phyloP scores from a whole-genome alignment of 352 stramenopile genomes.

The Thalassiosira mediterranea region DNA sequence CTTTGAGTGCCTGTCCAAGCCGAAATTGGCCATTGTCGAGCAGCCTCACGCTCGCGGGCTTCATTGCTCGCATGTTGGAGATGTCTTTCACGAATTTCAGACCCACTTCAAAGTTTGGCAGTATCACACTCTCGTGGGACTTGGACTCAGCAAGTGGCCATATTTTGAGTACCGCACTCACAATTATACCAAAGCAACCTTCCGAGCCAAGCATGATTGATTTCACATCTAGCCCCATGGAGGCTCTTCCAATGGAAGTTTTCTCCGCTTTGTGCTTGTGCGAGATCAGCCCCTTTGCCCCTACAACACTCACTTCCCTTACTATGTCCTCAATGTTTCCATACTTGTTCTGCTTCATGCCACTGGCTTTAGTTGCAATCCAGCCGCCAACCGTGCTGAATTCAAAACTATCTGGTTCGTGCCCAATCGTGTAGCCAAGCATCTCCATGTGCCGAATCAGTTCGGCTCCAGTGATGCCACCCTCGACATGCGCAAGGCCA shows the following conservation, averaged over 20 bases:
- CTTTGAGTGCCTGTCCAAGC: constrained; percentile 90
- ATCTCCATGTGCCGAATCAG: constrained; percentile 88
- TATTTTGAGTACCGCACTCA: constrained; percentile 91
- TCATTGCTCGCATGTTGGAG: constrained; percentile 83
- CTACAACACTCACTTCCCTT: constrained; percentile 82
- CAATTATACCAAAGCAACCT: constrained; percentile 93
- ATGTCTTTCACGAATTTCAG: constrained; percentile 84
- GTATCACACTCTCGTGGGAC: constrained; percentile 91
- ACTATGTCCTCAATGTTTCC: constrained; percentile 94
- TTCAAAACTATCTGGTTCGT: constrained; percentile 92
- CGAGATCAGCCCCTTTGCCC: constrained; percentile 60
- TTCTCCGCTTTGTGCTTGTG: constrained; percentile 52
- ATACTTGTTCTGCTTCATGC: constrained; percentile 94
- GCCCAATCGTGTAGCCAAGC: constrained; percentile 88
- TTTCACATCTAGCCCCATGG: constrained; percentile 90
- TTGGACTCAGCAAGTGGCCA: constrained; percentile 85
- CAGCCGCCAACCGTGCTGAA: constrained; percentile 93
- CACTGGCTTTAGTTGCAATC: constrained; percentile 91
- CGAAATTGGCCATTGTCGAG: constrained; percentile 95
- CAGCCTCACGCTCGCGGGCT: constrained; percentile 89
- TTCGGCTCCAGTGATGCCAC: constrained; percentile 90
- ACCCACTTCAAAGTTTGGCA: constrained; percentile 87
- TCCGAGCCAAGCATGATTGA: constrained; percentile 90
- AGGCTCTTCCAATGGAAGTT: constrained; percentile 82
- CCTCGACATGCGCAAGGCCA: constrained; percentile 88